Base-by-base conservation (phyloP, 1,139 yeast genomes). In the Debaryomyces sp. region DNA sequence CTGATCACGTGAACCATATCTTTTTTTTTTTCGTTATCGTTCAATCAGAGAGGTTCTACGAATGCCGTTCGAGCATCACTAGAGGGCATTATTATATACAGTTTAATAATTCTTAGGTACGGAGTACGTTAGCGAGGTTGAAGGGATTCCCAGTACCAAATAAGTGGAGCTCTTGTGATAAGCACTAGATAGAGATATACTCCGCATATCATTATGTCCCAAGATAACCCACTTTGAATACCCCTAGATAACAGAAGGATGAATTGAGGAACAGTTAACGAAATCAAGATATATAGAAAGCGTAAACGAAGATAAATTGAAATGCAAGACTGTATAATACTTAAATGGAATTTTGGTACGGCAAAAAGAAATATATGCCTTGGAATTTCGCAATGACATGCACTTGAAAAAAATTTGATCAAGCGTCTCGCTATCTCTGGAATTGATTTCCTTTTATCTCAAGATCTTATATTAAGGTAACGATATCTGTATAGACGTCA, bases 341-440 rank as follows among this genome's bases (percentile, higher is more conserved):
- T 17, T 10, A 30, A 30, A 41, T 7, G 34, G 35, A 29, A 41
- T 41, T 39, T 22, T 39, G 22, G 43, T 41, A 41, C 43, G 43
- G 43, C 43, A 30, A 41, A 41, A 41, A 27, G 27, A 18, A 17
- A 30, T 29, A 18, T 29, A 30, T 41, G 43, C 43, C 43, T 41
- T 41, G 7, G 12, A 18, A 4, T 22, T 39, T 46, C 51, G 51
- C 51, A 43, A 48, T 48, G 47, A 40, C 45, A 42, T 48, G 49
- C 51, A 43, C 45, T 48, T 48, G 40, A 46, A 42, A 48, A 44
- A 44, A 48, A 44, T 12, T 9, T 21, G 17, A 18, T 37, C 26
- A 38, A 37, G 17, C n/a, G 27, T 40, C 23, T 35, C 39, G 39
- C 36, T 37, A 40, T 34, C 42, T 45, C 9, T 22, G 33, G 9